A percentile compares a stretch with the other conserved stretches of the same genome.
Conservation (phyloP, 257 asterid genomes). For the Solanum pinnatisectum region DNA sequence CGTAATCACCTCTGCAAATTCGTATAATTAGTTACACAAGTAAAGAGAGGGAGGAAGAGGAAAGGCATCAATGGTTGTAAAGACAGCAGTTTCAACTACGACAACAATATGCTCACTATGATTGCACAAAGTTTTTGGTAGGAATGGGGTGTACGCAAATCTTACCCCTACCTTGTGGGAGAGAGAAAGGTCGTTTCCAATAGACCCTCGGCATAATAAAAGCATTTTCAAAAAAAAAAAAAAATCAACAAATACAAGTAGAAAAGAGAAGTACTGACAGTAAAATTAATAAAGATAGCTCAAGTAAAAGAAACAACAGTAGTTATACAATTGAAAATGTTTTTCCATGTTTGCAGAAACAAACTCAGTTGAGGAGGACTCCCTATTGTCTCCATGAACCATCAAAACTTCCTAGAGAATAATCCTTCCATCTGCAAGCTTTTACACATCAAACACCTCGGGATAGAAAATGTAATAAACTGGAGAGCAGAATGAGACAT, state of each 20-base stretch:
- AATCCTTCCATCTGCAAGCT: not conserved
- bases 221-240: not conserved
- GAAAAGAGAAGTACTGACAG: not conserved
- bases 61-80: not conserved
- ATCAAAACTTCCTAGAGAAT: not conserved
- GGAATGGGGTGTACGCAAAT: not conserved
- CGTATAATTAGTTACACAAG: not conserved
- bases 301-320: not conserved
- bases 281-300: not conserved
- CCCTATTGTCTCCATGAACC: not conserved
- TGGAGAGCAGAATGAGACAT: not conserved
- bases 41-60: not conserved
- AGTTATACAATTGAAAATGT: not conserved
- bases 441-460: not conserved
- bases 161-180: not conserved
- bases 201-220: not conserved
- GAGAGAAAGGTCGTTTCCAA: not conserved
- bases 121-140: not conserved
- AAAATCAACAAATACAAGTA: not conserved
- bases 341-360: not conserved
- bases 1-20: constrained; percentile 64
- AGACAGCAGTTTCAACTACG: not conserved
- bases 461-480: not conserved
- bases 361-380: not conserved
- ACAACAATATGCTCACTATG: not conserved